Base-by-base conservation (phyloP, 2,329 filamentous ascomycete species). In the Fusarium armeniacum region DNA sequence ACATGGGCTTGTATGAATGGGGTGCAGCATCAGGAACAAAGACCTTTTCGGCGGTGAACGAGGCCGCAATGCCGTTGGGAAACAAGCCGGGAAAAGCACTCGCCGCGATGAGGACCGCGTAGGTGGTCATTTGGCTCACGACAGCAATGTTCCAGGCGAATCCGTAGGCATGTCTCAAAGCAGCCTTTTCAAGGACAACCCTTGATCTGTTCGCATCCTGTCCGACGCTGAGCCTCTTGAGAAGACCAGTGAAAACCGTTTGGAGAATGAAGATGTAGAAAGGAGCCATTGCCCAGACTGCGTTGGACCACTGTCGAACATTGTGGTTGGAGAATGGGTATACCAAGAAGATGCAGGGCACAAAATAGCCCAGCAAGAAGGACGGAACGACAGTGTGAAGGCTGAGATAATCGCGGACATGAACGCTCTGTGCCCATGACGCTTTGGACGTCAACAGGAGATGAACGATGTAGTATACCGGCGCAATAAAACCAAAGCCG, bases 91-190 rank as follows among this genome's bases (percentile, higher is more conserved):
- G 72, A 2, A 57, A 16, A 11, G 71, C 12, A 3, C 22, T 46
- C 9, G 62, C 62, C 5, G 66, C 49, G 15, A 69, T 28, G 1
- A 76, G 53, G 3, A 69, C 56, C 0, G 50, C 62, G 24, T 69
- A 63, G 2, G 74, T 76, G 2, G 56, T 35, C 45, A 76, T 65
- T 20, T 76, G 75, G 2, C 63, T 65, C 1, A 62, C 46, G 2
- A 76, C 75, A 18, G 73, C 75, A 1, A 69, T 35, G 22, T 72
- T 73, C 66, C 75, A 74, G 0, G 75, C 74, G 13, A 76, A 76
- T 0, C 72, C 56, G 20, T 76, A 76, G 0, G 69, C 72, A 26
- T 71, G 56, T 28, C 70, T 62, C 13, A 76, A 56, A 7, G 74
- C 74, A 10, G 47, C 40, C 30, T 67, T 60, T 10, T 76, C 69